A percentile compares a stretch with the other conserved stretches of the same genome.
phyloP scores from a whole-genome alignment of 179 eudicot species.

The Sideroxylon spinosum region DNA sequence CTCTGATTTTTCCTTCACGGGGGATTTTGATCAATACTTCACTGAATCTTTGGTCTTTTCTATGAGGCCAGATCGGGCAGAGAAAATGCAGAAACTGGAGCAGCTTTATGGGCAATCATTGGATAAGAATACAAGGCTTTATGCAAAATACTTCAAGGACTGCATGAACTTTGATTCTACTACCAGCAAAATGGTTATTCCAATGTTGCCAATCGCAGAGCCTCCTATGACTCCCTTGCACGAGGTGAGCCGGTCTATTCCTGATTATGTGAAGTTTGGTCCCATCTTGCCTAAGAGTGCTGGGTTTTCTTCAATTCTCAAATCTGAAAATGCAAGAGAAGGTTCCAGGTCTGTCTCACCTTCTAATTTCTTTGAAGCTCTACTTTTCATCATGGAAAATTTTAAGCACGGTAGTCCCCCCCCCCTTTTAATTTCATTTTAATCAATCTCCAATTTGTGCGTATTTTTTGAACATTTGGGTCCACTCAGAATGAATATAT shows the following conservation, averaged over 20 bases:
- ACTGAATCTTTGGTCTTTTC: constrained; percentile 44
- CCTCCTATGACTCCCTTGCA: constrained; percentile 56
- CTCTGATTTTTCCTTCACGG: constrained; percentile 42
- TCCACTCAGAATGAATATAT: constrained; percentile 26
- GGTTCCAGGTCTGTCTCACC: constrained; percentile 31
- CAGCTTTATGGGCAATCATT: constrained; percentile 42
- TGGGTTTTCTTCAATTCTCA: constrained; percentile 36
- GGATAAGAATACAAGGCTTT: constrained; percentile 51
- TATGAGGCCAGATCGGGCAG: constrained; percentile 52
- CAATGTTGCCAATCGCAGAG: constrained; percentile 55
- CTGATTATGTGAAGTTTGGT: constrained; percentile 53
- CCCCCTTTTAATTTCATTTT: background rate
- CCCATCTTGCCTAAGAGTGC: constrained; percentile 60
- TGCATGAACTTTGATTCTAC: constrained; percentile 38
- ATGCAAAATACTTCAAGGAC: constrained; percentile 45
- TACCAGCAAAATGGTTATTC: constrained; percentile 33
- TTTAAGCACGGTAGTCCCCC: background rate
- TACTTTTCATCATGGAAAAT: background rate
- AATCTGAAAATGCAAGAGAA: constrained; percentile 24
- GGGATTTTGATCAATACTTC: constrained; percentile 47
- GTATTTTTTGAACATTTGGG: background rate
- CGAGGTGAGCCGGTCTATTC: constrained; percentile 46
- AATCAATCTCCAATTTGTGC: background rate
- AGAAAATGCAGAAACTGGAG: constrained; percentile 42
- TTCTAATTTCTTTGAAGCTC: constrained; percentile 8